phyloP scores from a whole-genome alignment of 2,329 filamentous ascomycete genomes.

The Colletotrichum scovillei region DNA sequence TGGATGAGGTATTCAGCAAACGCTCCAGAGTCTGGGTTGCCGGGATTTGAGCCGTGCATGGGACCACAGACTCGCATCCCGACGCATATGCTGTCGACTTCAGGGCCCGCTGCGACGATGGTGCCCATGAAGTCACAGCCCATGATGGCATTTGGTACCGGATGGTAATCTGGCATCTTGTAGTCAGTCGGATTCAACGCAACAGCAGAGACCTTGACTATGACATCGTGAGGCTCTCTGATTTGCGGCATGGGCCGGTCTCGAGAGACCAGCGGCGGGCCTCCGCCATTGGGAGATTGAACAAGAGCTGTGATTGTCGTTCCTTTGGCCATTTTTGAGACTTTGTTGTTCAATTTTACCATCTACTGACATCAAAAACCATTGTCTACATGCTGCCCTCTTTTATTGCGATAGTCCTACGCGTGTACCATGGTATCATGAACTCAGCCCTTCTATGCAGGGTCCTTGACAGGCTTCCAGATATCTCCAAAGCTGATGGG shows the following conservation, averaged over 20 bases:
- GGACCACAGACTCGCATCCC: background rate
- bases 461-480: background rate
- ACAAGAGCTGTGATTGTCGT: background rate
- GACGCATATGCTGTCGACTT: background rate
- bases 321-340: background rate
- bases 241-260: background rate
- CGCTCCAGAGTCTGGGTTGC: background rate
- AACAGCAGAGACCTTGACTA: background rate
- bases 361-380: background rate
- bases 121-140: background rate
- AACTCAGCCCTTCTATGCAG: background rate
- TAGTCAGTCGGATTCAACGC: slow-evolving; percentile 5
- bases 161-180: slow-evolving; percentile 6
- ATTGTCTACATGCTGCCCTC: background rate
- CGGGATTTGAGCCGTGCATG: background rate
- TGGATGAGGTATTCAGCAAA: background rate
- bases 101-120: background rate
- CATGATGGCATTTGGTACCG: background rate
- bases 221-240: background rate
- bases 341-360: background rate
- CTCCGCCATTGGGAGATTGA: background rate
- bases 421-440: background rate
- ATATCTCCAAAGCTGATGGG: background rate
- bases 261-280: background rate
- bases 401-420: background rate